Percentiles rank a stretch among this genome's conserved stretches.
Evolutionary conservation across 2,329 filamentous ascomycete genomes (phyloP).

Genomic region (Microsporum canis): DNA sequence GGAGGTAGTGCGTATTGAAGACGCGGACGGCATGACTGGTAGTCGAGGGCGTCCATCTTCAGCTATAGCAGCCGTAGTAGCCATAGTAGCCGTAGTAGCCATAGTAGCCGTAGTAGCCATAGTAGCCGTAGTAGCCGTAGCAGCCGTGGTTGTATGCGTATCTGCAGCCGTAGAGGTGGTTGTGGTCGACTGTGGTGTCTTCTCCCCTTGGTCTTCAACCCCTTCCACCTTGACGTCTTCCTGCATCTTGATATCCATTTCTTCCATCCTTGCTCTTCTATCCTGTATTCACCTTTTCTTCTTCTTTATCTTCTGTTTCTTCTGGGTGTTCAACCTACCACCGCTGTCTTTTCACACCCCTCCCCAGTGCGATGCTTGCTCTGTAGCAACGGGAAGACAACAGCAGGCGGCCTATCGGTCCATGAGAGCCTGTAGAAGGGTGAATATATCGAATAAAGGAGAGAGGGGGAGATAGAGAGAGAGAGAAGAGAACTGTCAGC

Average conservation of each 20-base stretch:
- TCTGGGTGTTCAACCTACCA: neutral
- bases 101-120: neutral
- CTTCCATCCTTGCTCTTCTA: neutral
- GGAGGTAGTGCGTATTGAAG: slow-evolving; percentile 20
- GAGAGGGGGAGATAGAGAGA: no score
- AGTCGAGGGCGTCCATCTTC: slow-evolving; percentile 41
- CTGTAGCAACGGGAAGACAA: neutral
- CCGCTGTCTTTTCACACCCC: no score
- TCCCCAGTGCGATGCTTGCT: no score
- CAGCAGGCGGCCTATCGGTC: neutral
- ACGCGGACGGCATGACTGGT: slow-evolving; percentile 28
- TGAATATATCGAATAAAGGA: neutral
- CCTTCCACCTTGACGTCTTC: neutral
- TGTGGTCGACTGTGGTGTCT: neutral
- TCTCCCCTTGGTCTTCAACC: neutral
- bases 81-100: neutral
- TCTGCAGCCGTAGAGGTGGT: neutral
- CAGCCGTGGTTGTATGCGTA: no score
- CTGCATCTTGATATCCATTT: neutral
- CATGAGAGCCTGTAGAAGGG: neutral
- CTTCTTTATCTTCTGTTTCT: neutral
- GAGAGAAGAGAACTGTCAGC: neutral
- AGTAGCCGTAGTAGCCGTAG: neutral
- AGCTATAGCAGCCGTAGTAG: neutral
- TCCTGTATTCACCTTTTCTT: neutral